Conservation (phyloP, 352 stramenopile genomes). For the Paralagenidium karlingii region DNA sequence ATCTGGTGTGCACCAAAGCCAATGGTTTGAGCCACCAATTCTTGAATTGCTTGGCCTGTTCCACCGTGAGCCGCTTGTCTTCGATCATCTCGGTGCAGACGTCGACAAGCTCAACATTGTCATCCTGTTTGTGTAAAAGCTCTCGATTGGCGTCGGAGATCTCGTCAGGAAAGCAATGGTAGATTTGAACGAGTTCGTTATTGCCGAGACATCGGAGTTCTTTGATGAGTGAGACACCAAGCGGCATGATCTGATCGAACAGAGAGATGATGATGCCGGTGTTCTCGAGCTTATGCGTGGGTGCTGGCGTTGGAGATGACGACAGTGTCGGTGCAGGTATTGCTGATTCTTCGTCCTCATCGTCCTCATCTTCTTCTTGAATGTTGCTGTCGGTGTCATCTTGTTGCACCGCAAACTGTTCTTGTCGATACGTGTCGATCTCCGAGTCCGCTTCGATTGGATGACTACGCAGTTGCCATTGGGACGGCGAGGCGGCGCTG, state of each 20-base stretch:
- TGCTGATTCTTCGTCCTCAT: too few relatives aligned
- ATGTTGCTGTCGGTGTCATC: too few relatives aligned
- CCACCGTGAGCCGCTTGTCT: background rate
- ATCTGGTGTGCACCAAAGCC: constrained; percentile 24
- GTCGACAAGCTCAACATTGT: constrained; percentile 30
- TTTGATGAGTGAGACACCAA: constrained; percentile 32
- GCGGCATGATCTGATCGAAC: constrained; percentile 20
- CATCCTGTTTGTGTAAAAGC: constrained; percentile 17
- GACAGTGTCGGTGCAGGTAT: too few relatives aligned
- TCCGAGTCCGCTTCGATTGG: too few relatives aligned
- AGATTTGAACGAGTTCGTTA: constrained; percentile 32
- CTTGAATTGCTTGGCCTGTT: constrained; percentile 7
- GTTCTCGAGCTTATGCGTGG: too few relatives aligned
- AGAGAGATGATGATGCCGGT: constrained; percentile 22
- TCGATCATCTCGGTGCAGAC: constrained; percentile 16
- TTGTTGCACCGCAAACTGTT: too few relatives aligned
- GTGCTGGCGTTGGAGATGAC: too few relatives aligned
- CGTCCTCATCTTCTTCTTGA: too few relatives aligned
- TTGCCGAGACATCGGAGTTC: constrained; percentile 38
- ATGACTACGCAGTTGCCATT: too few relatives aligned
- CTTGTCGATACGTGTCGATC: too few relatives aligned
- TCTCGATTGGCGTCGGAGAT: constrained; percentile 17
- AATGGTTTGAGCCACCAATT: constrained; percentile 12
- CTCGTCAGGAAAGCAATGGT: constrained; percentile 30
- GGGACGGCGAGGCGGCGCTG: too few relatives aligned